A percentile compares a stretch with the other conserved stretches of the same genome.
phyloP scores from a whole-genome alignment of 202 grass and related monocot species.

The Miscanthus sacchariflorus region DNA sequence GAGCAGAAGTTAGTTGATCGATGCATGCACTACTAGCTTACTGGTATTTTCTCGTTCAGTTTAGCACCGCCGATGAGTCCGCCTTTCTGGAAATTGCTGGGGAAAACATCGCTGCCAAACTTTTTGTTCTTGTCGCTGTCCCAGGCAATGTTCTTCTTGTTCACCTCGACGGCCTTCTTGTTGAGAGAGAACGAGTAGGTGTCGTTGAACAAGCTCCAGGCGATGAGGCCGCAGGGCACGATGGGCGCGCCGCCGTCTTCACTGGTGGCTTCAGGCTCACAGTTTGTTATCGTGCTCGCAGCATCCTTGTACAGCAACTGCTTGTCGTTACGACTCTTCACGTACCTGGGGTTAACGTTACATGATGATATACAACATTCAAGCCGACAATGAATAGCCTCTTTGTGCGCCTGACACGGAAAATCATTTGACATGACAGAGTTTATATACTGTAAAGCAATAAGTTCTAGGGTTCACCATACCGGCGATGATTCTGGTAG shows the following conservation, averaged over 20 bases:
- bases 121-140: constrained; percentile 76
- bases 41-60: constrained; percentile 78
- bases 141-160: constrained; percentile 97
- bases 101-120: constrained; percentile 84
- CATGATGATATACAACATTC: not conserved
- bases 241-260: constrained; percentile 59
- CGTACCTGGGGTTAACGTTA: constrained; percentile 55
- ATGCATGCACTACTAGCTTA: constrained; percentile 5
- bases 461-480: constrained; percentile 49
- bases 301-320: constrained; percentile 56
- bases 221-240: constrained; percentile 91
- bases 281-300: constrained; percentile 44
- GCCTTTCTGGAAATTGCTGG: constrained; percentile 83
- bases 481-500: constrained; percentile 97
- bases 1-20: not conserved
- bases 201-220: constrained; percentile 97
- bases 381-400: too few species aligned
- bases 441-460: not conserved
- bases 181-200: constrained; percentile 75
- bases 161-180: constrained; percentile 61
- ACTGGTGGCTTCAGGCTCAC: constrained; percentile 64
- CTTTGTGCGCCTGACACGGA: too few species aligned
- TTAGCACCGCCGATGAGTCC: constrained; percentile 70
- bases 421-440: not conserved
- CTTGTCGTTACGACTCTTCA: constrained; percentile 82